Conservation (phyloP, 768 basidiomycete genomes). For the Lyophyllum decastes region DNA sequence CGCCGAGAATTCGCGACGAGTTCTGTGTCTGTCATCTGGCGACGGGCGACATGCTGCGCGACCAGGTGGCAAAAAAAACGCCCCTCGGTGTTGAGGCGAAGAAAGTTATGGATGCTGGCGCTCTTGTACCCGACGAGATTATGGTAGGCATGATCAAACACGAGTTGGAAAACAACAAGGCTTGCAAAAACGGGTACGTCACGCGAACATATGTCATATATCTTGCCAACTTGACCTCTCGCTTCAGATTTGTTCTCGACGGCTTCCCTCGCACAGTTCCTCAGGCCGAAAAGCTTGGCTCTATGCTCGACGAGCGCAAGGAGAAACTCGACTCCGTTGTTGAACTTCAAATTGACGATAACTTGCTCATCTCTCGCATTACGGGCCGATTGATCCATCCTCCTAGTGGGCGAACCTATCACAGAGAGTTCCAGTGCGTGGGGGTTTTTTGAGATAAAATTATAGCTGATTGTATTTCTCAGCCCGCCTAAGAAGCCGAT, state of each 20-base stretch:
- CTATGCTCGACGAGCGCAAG: conserved; percentile 79
- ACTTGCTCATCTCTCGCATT: conserved; percentile 95
- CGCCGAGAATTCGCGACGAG: conserved; percentile 86
- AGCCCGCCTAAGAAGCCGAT: conserved; percentile 98
- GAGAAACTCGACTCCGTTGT: conserved; percentile 93
- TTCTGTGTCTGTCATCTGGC: conserved; percentile 98
- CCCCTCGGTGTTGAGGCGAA: conserved; percentile 89
- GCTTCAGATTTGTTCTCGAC: conserved; percentile 90
- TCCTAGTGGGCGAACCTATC: conserved; percentile 88
- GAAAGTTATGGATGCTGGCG: conserved; percentile 96
- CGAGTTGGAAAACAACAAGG: conserved; percentile 90
- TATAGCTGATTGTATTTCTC: conserved; percentile 17
- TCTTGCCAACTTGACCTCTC: conserved; percentile 13
- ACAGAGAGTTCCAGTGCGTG: conserved; percentile 90
- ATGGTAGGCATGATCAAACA: conserved; percentile 98
- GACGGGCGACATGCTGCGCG: conserved; percentile 98
- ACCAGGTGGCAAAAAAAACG: conserved; percentile 88
- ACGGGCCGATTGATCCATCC: conserved; percentile 95
- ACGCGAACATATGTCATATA: background rate
- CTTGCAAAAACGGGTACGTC: conserved; percentile 93
- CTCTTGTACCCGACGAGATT: conserved; percentile 94
- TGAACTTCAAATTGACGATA: conserved; percentile 90
- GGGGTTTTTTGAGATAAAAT: background rate
- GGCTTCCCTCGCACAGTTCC: conserved; percentile 99
- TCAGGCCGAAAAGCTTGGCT: conserved; percentile 94